Percentiles rank a stretch among this genome's conserved stretches.
phyloP scores from a whole-genome alignment of 495 filamentous ascomycete genomes.

The Tuber brumale region DNA sequence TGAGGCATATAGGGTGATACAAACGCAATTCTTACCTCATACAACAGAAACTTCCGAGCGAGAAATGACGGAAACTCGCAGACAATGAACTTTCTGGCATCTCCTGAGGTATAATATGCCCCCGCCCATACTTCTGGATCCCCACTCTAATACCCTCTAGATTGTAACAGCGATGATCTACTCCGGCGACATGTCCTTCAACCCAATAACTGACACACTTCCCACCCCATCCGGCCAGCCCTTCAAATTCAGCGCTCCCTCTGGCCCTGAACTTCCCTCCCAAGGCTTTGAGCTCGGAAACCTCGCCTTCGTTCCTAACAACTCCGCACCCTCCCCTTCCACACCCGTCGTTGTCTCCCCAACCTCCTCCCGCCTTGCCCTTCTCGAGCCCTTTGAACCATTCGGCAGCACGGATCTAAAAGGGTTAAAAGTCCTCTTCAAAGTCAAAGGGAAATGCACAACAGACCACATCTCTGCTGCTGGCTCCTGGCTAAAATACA shows the following conservation, averaged over 20 bases:
- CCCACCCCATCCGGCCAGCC: constrained; percentile 69
- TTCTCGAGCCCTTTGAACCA: constrained; percentile 81
- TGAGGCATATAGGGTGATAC: constrained; percentile 65
- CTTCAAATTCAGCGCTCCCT: constrained; percentile 81
- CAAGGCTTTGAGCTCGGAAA: constrained; percentile 76
- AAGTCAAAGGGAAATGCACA: constrained; percentile 94
- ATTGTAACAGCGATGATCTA: constrained; percentile 94
- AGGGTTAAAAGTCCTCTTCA: constrained; percentile 75
- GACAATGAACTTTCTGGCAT: constrained; percentile 98
- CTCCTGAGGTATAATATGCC: constrained; percentile 55
- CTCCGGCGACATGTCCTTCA: constrained; percentile 88
- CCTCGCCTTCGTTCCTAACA: constrained; percentile 63
- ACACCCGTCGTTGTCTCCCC: constrained; percentile 70
- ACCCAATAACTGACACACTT: constrained; percentile 83
- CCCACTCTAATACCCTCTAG: constrained; percentile 11
- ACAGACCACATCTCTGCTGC: constrained; percentile 98
- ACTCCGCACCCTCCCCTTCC: constrained; percentile 59
- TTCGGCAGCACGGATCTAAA: constrained; percentile 72
- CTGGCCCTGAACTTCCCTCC: constrained; percentile 67
- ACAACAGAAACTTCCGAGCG: constrained; percentile 97
- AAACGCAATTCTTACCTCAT: constrained; percentile 96
- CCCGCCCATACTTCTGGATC: neutral
- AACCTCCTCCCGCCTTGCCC: constrained; percentile 75
- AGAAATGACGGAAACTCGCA: constrained; percentile 92
- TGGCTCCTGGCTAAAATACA: constrained; percentile 97